Percentiles rank a stretch among this genome's conserved stretches.
Evolutionary conservation across 176 grass and related monocot genomes (phyloP).

Genomic region (Paspalum notatum): DNA sequence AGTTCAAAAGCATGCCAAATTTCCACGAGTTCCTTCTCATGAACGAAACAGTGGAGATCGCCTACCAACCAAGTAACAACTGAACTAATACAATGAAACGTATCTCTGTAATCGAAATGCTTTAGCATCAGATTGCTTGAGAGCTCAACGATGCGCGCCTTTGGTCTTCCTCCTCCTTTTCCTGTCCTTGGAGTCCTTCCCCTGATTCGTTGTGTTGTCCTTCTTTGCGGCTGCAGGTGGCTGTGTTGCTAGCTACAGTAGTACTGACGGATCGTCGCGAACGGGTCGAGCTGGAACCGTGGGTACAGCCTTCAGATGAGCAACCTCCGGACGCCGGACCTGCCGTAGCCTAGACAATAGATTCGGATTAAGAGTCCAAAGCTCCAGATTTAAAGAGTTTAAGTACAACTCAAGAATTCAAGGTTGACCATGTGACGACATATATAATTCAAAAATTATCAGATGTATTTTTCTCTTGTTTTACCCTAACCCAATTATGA

Average conservation of each 20-base stretch:
- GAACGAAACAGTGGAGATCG: not conserved
- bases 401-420: too few species aligned
- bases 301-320: constrained; percentile 56
- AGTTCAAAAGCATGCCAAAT: too few species aligned
- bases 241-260: constrained; percentile 56
- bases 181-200: constrained; percentile 39
- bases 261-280: constrained; percentile 62
- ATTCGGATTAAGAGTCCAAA: not conserved
- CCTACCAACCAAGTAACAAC: not conserved
- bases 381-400: not conserved
- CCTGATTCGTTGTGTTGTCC: not conserved
- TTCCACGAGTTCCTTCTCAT: not conserved
- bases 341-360: constrained; percentile 42
- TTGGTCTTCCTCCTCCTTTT: constrained; percentile 46
- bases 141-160: constrained; percentile 16
- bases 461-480: too few species aligned
- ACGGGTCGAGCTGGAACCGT: constrained; percentile 54
- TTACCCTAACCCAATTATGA: too few species aligned
- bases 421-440: too few species aligned
- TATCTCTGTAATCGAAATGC: too few species aligned
- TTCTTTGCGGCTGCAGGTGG: constrained; percentile 42
- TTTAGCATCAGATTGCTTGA: too few species aligned
- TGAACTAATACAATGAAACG: constrained; percentile 31
- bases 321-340: too few species aligned
- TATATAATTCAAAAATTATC: too few species aligned